Evolutionary conservation across 169 alveolate genomes (phyloP).

Genomic region (Plasmodium sp.): DNA sequence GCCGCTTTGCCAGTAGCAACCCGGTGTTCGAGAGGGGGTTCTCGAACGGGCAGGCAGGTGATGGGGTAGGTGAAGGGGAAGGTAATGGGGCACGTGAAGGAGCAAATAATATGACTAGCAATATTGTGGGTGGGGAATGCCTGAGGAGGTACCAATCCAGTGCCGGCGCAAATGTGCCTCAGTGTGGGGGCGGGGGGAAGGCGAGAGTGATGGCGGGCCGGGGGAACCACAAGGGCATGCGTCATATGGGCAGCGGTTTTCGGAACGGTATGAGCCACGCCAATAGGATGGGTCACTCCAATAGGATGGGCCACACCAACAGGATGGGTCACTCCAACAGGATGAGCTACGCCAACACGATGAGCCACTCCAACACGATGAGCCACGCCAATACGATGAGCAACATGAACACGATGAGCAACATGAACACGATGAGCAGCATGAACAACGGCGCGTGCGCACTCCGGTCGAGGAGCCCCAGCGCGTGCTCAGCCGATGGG

Average conservation of each 20-base stretch:
- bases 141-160: neutral
- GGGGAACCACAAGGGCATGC: neutral
- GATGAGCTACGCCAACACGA: neutral
- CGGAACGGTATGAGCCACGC: neutral
- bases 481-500: constrained; percentile 63
- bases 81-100: neutral
- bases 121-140: neutral
- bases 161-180: neutral
- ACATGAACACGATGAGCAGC: neutral
- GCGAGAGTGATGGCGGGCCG: neutral
- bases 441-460: neutral
- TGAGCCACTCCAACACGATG: neutral
- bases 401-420: neutral
- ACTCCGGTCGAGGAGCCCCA: constrained; percentile 50
- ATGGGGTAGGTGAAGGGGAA: neutral
- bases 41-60: neutral
- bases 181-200: neutral
- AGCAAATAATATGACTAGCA: neutral
- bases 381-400: neutral
- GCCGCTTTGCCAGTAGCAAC: neutral
- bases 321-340: neutral
- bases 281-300: neutral
- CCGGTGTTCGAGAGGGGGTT: neutral
- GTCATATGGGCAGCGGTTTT: neutral
- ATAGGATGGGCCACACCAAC: neutral